Evolutionary conservation across 2,329 filamentous ascomycete species (phyloP).

Genomic region (Rhinocladiella similis): DNA sequence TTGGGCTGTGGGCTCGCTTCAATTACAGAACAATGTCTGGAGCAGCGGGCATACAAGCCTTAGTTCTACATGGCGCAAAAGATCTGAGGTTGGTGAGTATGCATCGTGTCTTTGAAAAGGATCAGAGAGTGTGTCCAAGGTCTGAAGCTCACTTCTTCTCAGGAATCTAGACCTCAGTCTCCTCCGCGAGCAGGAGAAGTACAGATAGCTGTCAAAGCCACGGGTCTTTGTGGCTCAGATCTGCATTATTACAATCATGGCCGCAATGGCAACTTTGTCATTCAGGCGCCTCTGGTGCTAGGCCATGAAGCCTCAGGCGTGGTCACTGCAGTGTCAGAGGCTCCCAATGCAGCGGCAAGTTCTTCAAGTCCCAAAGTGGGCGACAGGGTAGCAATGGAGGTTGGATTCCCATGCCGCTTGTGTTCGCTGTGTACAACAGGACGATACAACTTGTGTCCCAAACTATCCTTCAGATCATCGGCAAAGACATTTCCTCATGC

Average conservation of each 20-base stretch:
- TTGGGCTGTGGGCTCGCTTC: not conserved
- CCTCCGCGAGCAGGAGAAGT: slow-evolving; percentile 56
- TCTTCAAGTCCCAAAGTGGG: slow-evolving; percentile 51
- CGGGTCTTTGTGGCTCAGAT: slow-evolving; percentile 70
- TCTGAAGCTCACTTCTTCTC: slow-evolving; percentile 2
- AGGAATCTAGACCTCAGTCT: slow-evolving; percentile 55
- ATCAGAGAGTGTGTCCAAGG: not conserved
- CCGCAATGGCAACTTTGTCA: slow-evolving; percentile 81
- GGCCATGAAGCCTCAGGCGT: slow-evolving; percentile 78
- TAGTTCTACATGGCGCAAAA: slow-evolving; percentile 62
- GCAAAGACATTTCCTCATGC: slow-evolving; percentile 63
- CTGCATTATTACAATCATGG: slow-evolving; percentile 86
- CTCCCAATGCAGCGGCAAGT: not conserved
- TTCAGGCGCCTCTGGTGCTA: slow-evolving; percentile 78
- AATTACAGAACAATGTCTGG: slow-evolving; percentile 11
- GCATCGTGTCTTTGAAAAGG: not conserved
- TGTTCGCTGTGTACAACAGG: slow-evolving; percentile 58
- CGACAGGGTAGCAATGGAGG: slow-evolving; percentile 89
- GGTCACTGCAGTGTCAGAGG: slow-evolving; percentile 62
- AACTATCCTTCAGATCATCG: slow-evolving; percentile 58
- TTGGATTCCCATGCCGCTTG: slow-evolving; percentile 76
- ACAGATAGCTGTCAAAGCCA: slow-evolving; percentile 64
- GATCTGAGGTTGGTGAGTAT: slow-evolving; percentile 57
- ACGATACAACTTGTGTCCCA: slow-evolving; percentile 63
- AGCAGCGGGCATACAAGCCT: slow-evolving; percentile 33